Evolutionary conservation across 805 yeast genomes (phyloP).

Genomic region (Kuraishia hungarica): DNA sequence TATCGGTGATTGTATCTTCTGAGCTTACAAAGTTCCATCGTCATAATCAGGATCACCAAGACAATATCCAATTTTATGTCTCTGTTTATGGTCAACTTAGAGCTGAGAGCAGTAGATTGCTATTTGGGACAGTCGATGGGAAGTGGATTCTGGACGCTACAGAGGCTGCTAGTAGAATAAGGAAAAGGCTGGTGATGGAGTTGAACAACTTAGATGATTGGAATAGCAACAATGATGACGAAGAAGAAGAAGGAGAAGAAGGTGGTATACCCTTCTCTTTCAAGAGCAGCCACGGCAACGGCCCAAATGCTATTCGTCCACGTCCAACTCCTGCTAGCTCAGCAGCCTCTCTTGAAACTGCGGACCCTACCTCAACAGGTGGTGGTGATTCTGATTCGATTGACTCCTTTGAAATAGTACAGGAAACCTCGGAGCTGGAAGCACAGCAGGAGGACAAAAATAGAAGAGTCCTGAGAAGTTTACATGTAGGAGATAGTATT

Average conservation of each 20-base stretch:
- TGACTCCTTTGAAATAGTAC: conserved; percentile 33
- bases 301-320: not conserved
- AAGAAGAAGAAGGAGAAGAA: not conserved
- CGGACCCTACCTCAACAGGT: conserved; percentile 4
- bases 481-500: conserved; percentile 60
- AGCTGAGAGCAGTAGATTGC: conserved; percentile 29
- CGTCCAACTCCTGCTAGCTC: not conserved
- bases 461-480: conserved; percentile 61
- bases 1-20: conserved; percentile 27
- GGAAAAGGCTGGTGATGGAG: conserved; percentile 36
- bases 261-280: not conserved
- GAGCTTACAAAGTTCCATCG: conserved; percentile 45
- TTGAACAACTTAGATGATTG: not conserved
- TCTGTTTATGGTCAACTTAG: conserved; percentile 39
- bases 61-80: conserved; percentile 41
- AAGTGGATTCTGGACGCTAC: conserved; percentile 45
- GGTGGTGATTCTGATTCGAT: conserved; percentile 5
- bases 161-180: conserved; percentile 63
- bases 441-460: conserved; percentile 53
- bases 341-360: not conserved
- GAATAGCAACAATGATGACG: not conserved
- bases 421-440: conserved; percentile 28
- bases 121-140: conserved; percentile 9
- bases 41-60: conserved; percentile 56
- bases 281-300: not conserved